Base-by-base conservation (phyloP, 225 moss, liverwort and hornwort genomes). In the Polytrichum commune region DNA sequence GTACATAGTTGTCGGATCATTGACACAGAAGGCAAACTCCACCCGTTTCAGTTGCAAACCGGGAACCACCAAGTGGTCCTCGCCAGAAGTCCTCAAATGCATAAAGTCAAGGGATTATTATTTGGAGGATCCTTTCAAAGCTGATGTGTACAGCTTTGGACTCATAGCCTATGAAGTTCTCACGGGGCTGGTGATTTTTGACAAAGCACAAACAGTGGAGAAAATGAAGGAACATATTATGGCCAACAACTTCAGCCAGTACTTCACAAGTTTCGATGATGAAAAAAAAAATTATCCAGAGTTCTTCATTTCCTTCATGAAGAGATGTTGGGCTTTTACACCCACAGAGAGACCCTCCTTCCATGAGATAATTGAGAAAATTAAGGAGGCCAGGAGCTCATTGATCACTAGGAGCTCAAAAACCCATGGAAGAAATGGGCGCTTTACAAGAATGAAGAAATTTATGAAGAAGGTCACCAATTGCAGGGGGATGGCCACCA, bases 91-190 rank as follows among this genome's bases (percentile, higher is more conserved):
- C 32, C 61, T 78, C 0, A 22, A 0, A 65, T 10, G 4, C 7
- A 60, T 25, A 0, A 0, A 0, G 18, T n/a, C 32, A 23, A 72
- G 4, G 23, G 5, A 6, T 18, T 4, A 4, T 6, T 0, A 18
- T 8, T 62, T 57, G 20, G 4, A 1, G 70, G 23, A 19, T 61
- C 82, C 78, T n/a, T 0, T 64, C 5, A 0, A 9, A n/a, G 7
- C 68, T 24, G 75, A 82, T 29, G 5, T 82, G 10, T 78, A 75
- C 27, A 72, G 78, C 63, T 82, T 75, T 69, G 78, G 69, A 0
- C 69, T 78, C 64, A 28, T 78, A 60, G 82, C 82, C 7, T 82
- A 67, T 30, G 78, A 78, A 69, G 75, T 78, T 38, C 72, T 82
- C 4, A 78, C 82, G 72, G 69, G 78, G 67, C 56, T 20, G 56